These are phyloP conservation scores for Colletotrichum sp. DNA, from an alignment of 2,329 filamentous ascomycete species.

Conservation along the genomic window DNA sequence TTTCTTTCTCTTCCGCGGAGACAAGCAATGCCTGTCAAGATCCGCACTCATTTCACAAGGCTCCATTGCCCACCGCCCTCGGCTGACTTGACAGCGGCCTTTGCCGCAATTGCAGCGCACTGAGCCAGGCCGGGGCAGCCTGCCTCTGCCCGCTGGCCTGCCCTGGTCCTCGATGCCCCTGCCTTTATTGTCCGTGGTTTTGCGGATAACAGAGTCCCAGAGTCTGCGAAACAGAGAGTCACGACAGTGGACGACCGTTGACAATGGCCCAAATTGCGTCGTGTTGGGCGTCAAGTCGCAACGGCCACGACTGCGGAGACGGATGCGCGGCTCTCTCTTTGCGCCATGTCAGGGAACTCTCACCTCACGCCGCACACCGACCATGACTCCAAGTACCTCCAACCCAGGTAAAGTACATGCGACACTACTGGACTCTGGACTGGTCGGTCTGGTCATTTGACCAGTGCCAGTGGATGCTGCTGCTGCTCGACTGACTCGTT, in stretches of 20 bases:
- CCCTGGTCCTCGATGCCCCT: not conserved
- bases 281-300: not conserved
- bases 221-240: not conserved
- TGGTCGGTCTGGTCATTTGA: not conserved
- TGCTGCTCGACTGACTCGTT: constrained; percentile 2
- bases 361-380: not conserved
- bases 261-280: not conserved
- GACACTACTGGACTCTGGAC: not conserved
- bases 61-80: not conserved
- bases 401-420: not conserved
- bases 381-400: not conserved
- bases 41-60: constrained; percentile 16
- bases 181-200: not conserved
- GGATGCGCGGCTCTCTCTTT: not conserved
- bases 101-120: constrained; percentile 8
- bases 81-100: constrained; percentile 12
- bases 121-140: not conserved
- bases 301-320: not conserved
- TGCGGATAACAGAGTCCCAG: not conserved
- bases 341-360: not conserved
- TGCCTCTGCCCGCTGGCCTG: not conserved
- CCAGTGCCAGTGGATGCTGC: not conserved
- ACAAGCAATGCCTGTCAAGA: not conserved
- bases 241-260: not conserved
- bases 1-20: not conserved